These are phyloP conservation scores for Hibiscus mutabilis DNA, from an alignment of 345 rosid species.

Conservation along the genomic window DNA sequence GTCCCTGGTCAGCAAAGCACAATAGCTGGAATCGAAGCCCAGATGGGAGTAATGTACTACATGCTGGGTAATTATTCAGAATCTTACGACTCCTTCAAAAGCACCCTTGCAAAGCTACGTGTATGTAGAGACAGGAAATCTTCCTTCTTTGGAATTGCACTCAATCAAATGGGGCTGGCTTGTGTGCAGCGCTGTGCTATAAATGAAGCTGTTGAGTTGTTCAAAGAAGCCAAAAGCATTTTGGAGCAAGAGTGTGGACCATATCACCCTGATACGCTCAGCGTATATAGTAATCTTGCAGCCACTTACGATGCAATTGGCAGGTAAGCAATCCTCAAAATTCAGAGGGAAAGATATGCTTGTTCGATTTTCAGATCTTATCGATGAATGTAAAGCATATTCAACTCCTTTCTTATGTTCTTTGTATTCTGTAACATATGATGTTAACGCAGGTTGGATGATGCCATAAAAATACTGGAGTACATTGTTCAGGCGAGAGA, in stretches of 20 bases:
- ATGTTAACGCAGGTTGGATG: slow-evolving; percentile 59
- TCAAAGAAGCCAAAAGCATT: slow-evolving; percentile 75
- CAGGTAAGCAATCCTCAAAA: slow-evolving; percentile 40
- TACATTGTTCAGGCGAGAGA: slow-evolving; percentile 68
- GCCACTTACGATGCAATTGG: slow-evolving; percentile 93
- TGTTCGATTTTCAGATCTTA: slow-evolving; percentile 3
- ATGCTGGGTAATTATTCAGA: slow-evolving; percentile 76
- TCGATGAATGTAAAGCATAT: not conserved
- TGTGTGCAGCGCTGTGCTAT: slow-evolving; percentile 65
- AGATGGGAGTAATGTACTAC: slow-evolving; percentile 84
- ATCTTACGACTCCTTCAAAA: slow-evolving; percentile 60
- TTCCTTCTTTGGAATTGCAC: slow-evolving; percentile 76
- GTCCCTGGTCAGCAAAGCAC: slow-evolving; percentile 76
- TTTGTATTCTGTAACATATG: slow-evolving; percentile 1
- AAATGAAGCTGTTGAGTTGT: slow-evolving; percentile 71
- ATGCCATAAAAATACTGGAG: slow-evolving; percentile 66
- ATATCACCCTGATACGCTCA: slow-evolving; percentile 81
- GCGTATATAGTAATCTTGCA: slow-evolving; percentile 86
- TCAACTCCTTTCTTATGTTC: not conserved
- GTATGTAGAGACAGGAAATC: slow-evolving; percentile 73
- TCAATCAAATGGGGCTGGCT: slow-evolving; percentile 93
- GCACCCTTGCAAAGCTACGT: slow-evolving; percentile 58
- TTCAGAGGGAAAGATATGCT: not conserved
- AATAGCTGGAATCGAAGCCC: slow-evolving; percentile 85
- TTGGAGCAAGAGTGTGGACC: slow-evolving; percentile 79